Percentiles rank a stretch among this genome's conserved stretches.
These are phyloP conservation scores for Dissophora globulifera DNA, from an alignment of 192 early-diverging fungal species.

Conservation along the genomic window DNA sequence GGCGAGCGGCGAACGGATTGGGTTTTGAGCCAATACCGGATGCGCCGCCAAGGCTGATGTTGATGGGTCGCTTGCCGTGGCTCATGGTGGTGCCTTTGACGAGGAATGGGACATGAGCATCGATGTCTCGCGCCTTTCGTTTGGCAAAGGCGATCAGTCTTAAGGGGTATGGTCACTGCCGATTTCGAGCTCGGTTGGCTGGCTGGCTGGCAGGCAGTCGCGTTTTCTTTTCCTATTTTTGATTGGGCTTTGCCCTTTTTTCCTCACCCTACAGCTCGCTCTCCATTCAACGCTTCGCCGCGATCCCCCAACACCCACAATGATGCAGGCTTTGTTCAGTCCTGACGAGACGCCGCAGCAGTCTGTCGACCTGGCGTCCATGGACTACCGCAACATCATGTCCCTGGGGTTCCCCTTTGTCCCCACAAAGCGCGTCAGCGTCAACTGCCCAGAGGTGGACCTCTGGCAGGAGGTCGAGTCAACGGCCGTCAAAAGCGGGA, in stretches of 20 bases:
- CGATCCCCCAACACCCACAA: neutral
- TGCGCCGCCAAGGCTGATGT: constrained; percentile 27
- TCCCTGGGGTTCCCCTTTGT: constrained; percentile 24
- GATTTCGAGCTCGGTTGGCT: no score
- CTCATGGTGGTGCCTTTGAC: constrained; percentile 24
- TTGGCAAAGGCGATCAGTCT: no score
- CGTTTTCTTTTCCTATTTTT: no score
- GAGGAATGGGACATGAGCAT: neutral
- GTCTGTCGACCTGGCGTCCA: constrained; percentile 5
- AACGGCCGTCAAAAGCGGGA: constrained; percentile 11
- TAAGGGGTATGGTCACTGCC: no score
- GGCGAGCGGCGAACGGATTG: constrained; percentile 25
- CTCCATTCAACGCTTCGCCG: neutral
- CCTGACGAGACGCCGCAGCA: constrained; percentile 3
- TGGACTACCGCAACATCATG: constrained; percentile 21
- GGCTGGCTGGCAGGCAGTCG: no score
- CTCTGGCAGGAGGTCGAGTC: constrained; percentile 21
- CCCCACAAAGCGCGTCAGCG: constrained; percentile 14
- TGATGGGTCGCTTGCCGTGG: constrained; percentile 42
- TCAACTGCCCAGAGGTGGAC: constrained; percentile 3
- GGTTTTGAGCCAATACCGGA: constrained; percentile 8
- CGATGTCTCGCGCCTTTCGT: neutral
- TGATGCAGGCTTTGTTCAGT: constrained; percentile 23
- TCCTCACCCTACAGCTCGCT: neutral
- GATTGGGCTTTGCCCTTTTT: neutral